These are phyloP conservation scores for Xerocomellus chrysenteron DNA, from an alignment of 768 basidiomycete species.

Conservation along the genomic window DNA sequence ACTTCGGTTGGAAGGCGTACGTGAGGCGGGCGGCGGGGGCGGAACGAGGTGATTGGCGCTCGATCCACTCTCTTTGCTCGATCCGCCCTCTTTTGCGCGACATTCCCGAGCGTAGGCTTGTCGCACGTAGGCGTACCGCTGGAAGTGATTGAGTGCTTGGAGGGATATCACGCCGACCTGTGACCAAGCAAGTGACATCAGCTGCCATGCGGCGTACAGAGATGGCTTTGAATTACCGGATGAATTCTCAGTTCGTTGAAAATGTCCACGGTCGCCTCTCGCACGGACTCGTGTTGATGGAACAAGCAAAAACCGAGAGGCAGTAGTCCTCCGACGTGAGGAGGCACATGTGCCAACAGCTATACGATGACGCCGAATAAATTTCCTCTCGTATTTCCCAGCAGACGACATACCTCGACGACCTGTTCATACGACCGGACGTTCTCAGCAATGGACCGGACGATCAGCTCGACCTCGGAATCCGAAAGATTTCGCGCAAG, in stretches of 20 bases:
- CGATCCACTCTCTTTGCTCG: neutral
- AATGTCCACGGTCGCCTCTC: conserved; percentile 79
- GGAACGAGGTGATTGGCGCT: conserved; percentile 31
- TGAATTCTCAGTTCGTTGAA: conserved; percentile 76
- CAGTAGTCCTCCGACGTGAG: conserved; percentile 78
- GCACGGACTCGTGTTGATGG: conserved; percentile 76
- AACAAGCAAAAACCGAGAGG: conserved; percentile 89
- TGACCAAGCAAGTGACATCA: neutral
- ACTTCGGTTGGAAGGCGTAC: conserved; percentile 47
- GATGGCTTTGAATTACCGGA: conserved; percentile 58
- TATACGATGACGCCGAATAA: conserved; percentile 30
- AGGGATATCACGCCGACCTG: conserved; percentile 81
- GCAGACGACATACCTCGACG: conserved; percentile 61
- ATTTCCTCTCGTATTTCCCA: too few relatives aligned
- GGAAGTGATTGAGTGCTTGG: conserved; percentile 82
- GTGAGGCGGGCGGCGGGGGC: conserved; percentile 31
- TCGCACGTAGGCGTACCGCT: conserved; percentile 83
- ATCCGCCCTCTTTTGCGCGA: conserved; percentile 32
- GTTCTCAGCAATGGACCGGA: conserved; percentile 67
- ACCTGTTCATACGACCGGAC: conserved; percentile 85
- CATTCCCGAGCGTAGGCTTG: conserved; percentile 70
- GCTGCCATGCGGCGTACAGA: neutral
- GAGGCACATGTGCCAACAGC: conserved; percentile 78
- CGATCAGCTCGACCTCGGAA: conserved; percentile 71
- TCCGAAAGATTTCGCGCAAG: conserved; percentile 70